Percentiles rank a stretch among this genome's conserved stretches.
These are phyloP conservation scores for Auricularia sp. DNA, from an alignment of 768 basidiomycete species.

Conservation along the genomic window DNA sequence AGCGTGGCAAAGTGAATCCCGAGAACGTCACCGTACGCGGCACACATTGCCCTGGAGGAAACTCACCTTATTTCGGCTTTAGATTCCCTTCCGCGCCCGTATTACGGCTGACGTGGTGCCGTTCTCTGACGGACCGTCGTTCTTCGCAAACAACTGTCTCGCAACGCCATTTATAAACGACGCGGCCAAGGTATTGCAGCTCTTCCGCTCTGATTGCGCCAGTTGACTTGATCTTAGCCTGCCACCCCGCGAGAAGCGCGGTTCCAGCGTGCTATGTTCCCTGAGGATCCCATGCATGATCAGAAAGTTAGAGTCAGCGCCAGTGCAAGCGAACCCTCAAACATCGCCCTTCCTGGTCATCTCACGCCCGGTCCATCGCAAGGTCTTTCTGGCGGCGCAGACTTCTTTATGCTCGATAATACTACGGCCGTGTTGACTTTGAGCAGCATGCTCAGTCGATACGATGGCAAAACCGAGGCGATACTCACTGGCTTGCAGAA, in stretches of 20 bases:
- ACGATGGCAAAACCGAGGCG: constrained; percentile 30
- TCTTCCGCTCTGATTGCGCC: not conserved
- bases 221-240: not conserved
- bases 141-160: constrained; percentile 43
- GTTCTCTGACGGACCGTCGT: constrained; percentile 42
- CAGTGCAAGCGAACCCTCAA: constrained; percentile 33
- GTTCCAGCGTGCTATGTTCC: not conserved
- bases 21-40: constrained; percentile 38
- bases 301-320: constrained; percentile 44
- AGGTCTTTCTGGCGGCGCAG: constrained; percentile 40
- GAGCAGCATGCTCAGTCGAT: constrained; percentile 42
- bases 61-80: not conserved
- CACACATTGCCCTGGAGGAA: not conserved
- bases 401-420: constrained; percentile 46
- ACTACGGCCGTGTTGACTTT: constrained; percentile 47
- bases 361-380: constrained; percentile 28
- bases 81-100: constrained; percentile 53
- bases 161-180: constrained; percentile 39
- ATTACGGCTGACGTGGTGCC: constrained; percentile 34
- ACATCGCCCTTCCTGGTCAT: constrained; percentile 27
- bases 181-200: constrained; percentile 1
- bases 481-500: constrained; percentile 39
- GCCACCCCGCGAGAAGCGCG: not conserved
- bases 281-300: constrained; percentile 21
- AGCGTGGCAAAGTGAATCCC: constrained; percentile 26